phyloP scores from a whole-genome alignment of 805 yeast species.

The Hanseniaspora pseudoguilliermondii region DNA sequence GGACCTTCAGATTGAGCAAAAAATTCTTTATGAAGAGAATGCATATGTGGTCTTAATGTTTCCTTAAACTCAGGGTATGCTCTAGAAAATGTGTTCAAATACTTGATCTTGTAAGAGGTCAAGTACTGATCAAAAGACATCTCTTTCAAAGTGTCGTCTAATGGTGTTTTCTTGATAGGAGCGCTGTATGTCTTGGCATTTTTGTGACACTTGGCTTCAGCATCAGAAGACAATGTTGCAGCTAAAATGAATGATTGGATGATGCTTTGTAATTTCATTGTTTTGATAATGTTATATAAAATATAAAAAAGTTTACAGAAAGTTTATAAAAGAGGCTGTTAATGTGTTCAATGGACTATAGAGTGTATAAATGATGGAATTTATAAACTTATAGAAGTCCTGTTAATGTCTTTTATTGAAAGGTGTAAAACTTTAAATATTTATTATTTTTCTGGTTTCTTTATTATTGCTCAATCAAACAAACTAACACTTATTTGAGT shows the following conservation, averaged over 20 bases:
- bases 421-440: too few relatives aligned
- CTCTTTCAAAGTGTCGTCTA: conserved; percentile 44
- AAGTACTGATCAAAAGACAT: conserved; percentile 42
- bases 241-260: conserved; percentile 21
- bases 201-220: conserved; percentile 17
- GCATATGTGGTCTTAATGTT: conserved; percentile 18
- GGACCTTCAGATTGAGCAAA: neutral
- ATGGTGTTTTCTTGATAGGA: conserved; percentile 46
- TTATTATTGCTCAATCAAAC: neutral
- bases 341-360: too few relatives aligned
- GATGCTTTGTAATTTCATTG: conserved; percentile 10
- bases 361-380: too few relatives aligned
- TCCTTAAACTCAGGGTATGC: conserved; percentile 31
- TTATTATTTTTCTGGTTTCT: neutral
- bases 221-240: conserved; percentile 23
- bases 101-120: conserved; percentile 48
- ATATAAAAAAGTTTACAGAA: neutral
- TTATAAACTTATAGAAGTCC: too few relatives aligned
- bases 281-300: neutral
- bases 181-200: conserved; percentile 38
- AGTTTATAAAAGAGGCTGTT: neutral
- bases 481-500: neutral
- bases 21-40: conserved; percentile 13
- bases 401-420: too few relatives aligned
- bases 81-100: conserved; percentile 37